Base-by-base conservation (phyloP, 768 basidiomycete species). In the Russula griseocarnosa region DNA sequence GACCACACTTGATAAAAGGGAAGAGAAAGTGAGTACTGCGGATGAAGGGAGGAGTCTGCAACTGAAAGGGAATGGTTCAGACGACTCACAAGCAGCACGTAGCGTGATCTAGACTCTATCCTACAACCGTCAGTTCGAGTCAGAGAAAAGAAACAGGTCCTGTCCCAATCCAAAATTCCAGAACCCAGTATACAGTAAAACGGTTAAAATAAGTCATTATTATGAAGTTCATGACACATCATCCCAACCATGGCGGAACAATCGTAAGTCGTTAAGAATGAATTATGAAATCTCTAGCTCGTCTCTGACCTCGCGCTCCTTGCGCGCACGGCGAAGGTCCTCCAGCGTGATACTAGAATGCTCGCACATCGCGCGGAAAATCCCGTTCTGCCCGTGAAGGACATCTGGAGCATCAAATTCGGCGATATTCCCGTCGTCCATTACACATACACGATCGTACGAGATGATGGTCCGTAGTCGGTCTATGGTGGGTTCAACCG, bases 371-470 rank as follows among this genome's bases (percentile, higher is more conserved):
- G 85, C 83, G 44, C 85, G 81, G 79, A 95, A 95, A 67, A 92
- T 86, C 1, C 90, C 86, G 55, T 82, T 78, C 3, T 76, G 63
- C 10, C 73, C 69, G 74, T 83, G 93, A 20, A 95, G 74, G 47
- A 79, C 81, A 28, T 79, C 75, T 0, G 94, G 92, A 3, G 88
- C 87, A 72, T 93, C 92, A 70, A 90, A 90, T 81, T 95, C 93
- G 79, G 83, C 86, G 61, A 94, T 88, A 60, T 78, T 76, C 0
- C 94, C 94, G 2, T 86, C 85, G 70, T 92, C 87, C 72, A 96
- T 83, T n/a, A 95, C 94, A 69, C 92, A 87, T 36, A 97, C 90
- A 46, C 90, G 81, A 74, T 98, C 92, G 70, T 94, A 95, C 14
- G 84, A 80, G 65, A 94, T 86, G 70, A 96, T 94, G 3, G 94